Percentiles rank a stretch among this genome's conserved stretches.
These are phyloP conservation scores for Calocybe gangraenosa DNA, from an alignment of 768 basidiomycete species.

Conservation along the genomic window DNA sequence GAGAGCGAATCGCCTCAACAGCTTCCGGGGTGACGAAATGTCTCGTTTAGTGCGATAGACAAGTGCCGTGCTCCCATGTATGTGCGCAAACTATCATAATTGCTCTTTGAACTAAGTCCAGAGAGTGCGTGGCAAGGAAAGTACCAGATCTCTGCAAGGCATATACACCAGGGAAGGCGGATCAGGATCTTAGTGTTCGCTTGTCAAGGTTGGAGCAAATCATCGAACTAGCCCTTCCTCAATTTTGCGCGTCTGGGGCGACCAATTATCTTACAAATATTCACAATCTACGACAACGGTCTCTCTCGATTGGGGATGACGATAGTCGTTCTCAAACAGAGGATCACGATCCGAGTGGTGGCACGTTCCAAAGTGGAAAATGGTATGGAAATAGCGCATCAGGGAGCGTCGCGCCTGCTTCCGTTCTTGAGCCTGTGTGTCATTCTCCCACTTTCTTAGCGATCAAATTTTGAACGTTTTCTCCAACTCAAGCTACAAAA, in stretches of 20 bases:
- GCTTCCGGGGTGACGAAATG: constrained; percentile 11
- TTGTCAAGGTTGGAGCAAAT: constrained; percentile 77
- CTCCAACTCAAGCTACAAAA: constrained; percentile 22
- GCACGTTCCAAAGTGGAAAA: constrained; percentile 77
- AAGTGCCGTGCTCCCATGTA: constrained; percentile 83
- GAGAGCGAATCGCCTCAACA: constrained; percentile 5
- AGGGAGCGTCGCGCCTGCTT: constrained; percentile 76
- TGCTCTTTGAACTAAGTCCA: constrained; percentile 14
- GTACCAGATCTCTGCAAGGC: constrained; percentile 86
- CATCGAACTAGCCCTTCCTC: constrained; percentile 74
- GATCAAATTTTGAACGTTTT: neutral
- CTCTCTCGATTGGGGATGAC: constrained; percentile 56
- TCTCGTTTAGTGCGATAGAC: constrained; percentile 68
- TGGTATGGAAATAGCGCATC: constrained; percentile 85
- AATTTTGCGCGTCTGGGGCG: constrained; percentile 50
- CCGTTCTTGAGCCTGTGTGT: constrained; percentile 73
- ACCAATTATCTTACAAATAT: constrained; percentile 27
- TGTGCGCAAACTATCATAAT: constrained; percentile 19
- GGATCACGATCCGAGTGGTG: constrained; percentile 72
- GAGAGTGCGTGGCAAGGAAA: constrained; percentile 77
- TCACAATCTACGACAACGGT: constrained; percentile 34
- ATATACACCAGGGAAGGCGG: constrained; percentile 83
- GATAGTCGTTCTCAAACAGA: constrained; percentile 70
- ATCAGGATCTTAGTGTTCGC: constrained; percentile 75
- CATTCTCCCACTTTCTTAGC: neutral